Evolutionary conservation across 345 rosid genomes (phyloP).

Genomic region (Eucalyptus fibrosa): DNA sequence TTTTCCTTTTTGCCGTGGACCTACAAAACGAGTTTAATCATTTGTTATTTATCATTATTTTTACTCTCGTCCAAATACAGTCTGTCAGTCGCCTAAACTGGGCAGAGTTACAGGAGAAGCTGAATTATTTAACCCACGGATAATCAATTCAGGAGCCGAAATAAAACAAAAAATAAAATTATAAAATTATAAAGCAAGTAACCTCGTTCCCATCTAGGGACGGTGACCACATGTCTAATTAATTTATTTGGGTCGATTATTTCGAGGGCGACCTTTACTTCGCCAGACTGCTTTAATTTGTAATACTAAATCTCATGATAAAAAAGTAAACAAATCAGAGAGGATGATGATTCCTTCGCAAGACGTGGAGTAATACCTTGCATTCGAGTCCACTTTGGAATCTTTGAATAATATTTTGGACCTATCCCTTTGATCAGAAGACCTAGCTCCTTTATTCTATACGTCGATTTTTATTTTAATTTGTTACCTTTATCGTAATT

Average conservation of each 20-base stretch:
- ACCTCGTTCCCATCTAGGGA: neutral
- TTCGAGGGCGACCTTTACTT: neutral
- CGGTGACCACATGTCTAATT: neutral
- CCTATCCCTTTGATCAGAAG: neutral
- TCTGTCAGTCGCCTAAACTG: neutral
- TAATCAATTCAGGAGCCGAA: neutral
- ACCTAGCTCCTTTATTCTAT: neutral
- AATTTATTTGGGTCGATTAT: neutral
- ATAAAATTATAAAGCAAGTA: neutral
- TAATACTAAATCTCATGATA: neutral
- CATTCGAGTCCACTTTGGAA: neutral
- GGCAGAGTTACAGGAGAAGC: neutral
- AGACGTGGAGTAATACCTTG: neutral
- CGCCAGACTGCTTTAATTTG: neutral
- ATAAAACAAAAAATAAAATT: neutral
- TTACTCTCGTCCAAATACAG: neutral
- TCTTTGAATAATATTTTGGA: neutral
- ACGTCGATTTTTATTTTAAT: neutral
- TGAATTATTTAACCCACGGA: neutral
- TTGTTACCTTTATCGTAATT: neutral
- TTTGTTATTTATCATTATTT: neutral
- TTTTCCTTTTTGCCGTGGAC: neutral
- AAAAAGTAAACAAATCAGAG: neutral
- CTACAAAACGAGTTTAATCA: neutral
- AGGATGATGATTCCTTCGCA: neutral